These are phyloP conservation scores for Saprolegnia parasitica DNA, from an alignment of 352 stramenopile genomes.

Conservation along the genomic window DNA sequence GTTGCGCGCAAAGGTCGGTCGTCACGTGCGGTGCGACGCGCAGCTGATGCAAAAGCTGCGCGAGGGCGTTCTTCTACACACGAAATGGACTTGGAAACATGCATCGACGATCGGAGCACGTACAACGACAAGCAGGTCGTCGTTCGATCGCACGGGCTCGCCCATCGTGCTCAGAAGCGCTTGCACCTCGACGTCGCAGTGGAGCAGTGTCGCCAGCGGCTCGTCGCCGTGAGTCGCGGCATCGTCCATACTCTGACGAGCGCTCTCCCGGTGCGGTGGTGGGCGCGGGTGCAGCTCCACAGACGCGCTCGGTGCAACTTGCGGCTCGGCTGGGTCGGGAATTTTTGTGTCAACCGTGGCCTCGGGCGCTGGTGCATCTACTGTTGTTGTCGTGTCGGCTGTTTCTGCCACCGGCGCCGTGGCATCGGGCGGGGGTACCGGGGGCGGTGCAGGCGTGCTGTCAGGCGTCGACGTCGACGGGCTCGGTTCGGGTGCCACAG, in stretches of 20 bases:
- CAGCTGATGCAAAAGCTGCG: conserved; percentile 73
- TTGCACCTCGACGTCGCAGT: conserved; percentile 33
- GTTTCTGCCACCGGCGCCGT: too few species aligned
- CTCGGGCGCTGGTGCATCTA: too few species aligned
- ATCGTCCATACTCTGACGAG: background rate
- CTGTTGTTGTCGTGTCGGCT: too few species aligned
- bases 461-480: too few species aligned
- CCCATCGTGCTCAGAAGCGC: conserved; percentile 39
- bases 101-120: background rate
- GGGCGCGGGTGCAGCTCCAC: too few species aligned
- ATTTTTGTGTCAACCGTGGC: too few species aligned
- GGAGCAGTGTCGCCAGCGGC: background rate
- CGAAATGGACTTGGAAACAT: background rate
- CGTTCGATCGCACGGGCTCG: conserved; percentile 44
- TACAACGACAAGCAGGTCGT: conserved; percentile 24
- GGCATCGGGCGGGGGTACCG: too few species aligned
- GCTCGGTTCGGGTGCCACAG: too few species aligned
- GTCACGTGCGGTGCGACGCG: conserved; percentile 62
- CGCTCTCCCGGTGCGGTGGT: too few species aligned
- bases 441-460: too few species aligned
- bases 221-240: background rate
- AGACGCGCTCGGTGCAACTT: too few species aligned
- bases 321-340: too few species aligned
- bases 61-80: conserved; percentile 46
- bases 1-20: conserved; percentile 49